Conservation (phyloP, 2,329 filamentous ascomycete genomes). For the Trichoderma lentiforme region DNA sequence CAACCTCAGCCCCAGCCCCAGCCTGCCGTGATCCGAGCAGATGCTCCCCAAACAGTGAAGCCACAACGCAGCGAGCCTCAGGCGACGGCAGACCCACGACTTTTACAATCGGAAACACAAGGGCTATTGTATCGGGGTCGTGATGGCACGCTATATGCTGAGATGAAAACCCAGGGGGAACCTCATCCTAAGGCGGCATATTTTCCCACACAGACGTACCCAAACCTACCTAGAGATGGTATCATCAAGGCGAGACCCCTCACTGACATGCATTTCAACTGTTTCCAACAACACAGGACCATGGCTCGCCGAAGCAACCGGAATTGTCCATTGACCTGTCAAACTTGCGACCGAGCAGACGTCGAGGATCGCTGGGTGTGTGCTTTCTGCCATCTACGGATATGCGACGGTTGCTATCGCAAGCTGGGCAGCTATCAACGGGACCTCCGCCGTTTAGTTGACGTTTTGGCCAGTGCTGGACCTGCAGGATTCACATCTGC, state of each 20-base stretch:
- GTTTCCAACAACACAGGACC: slow-evolving; percentile 45
- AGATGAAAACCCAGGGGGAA: slow-evolving; percentile 36
- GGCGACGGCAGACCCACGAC: slow-evolving; percentile 30
- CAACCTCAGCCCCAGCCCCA: slow-evolving; percentile 34
- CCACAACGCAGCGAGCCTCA: slow-evolving; percentile 19
- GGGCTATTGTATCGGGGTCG: slow-evolving; percentile 36
- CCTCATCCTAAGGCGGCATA: slow-evolving; percentile 36
- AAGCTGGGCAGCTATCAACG: slow-evolving; percentile 40
- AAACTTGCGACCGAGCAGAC: slow-evolving; percentile 49
- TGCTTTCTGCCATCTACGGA: slow-evolving; percentile 48
- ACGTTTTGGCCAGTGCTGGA: slow-evolving; percentile 22
- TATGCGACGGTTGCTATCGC: slow-evolving; percentile 48
- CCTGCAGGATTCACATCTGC: slow-evolving; percentile 23
- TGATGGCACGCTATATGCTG: slow-evolving; percentile 41
- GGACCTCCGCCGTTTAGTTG: slow-evolving; percentile 43
- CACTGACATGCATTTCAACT: slow-evolving; percentile 44
- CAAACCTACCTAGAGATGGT: slow-evolving; percentile 31
- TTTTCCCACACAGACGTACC: slow-evolving; percentile 36
- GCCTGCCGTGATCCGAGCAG: slow-evolving; percentile 21
- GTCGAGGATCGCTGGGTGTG: slow-evolving; percentile 46
- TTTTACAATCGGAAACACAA: slow-evolving; percentile 34
- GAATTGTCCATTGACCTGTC: slow-evolving; percentile 51
- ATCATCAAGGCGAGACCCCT: slow-evolving; percentile 44
- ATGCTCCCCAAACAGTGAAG: slow-evolving; percentile 23
- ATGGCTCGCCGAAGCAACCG: slow-evolving; percentile 49